Conservation (phyloP, 139 green algal species). For the Chlamydomonas asymmetrica region DNA sequence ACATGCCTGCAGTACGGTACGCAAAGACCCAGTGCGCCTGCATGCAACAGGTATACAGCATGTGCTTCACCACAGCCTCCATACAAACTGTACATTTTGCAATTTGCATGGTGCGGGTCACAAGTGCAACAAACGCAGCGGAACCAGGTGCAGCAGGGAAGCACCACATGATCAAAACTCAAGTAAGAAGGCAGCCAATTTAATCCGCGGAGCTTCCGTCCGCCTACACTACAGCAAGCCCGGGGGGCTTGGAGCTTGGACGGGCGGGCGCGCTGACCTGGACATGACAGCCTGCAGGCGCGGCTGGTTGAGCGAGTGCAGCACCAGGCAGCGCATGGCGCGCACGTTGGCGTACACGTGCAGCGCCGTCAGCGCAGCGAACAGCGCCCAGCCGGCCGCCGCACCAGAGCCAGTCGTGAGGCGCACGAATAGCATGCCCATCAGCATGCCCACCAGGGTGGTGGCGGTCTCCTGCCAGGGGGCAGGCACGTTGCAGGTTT, state of each 20-base stretch:
- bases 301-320: conserved; percentile 73
- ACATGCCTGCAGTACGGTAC: too few relatives aligned
- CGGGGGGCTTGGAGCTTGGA: neutral
- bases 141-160: neutral
- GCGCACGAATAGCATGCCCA: conserved; percentile 69
- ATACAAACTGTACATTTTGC: neutral
- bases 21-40: too few relatives aligned
- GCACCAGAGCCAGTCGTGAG: conserved; percentile 17
- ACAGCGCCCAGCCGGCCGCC: conserved; percentile 40
- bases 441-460: conserved; percentile 79
- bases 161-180: neutral
- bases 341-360: conserved; percentile 83
- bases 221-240: neutral
- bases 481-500: too few relatives aligned
- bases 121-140: neutral
- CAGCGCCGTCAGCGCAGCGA: conserved; percentile 53
- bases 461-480: conserved; percentile 74
- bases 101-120: neutral
- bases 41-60: neutral
- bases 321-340: conserved; percentile 73
- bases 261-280: conserved; percentile 4
- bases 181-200: neutral
- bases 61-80: neutral
- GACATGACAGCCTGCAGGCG: conserved; percentile 59
- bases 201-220: neutral